A percentile compares a stretch with the other conserved stretches of the same genome.
Conservation (phyloP, 495 filamentous ascomycete genomes). For the Talaromyces proteolyticus region DNA sequence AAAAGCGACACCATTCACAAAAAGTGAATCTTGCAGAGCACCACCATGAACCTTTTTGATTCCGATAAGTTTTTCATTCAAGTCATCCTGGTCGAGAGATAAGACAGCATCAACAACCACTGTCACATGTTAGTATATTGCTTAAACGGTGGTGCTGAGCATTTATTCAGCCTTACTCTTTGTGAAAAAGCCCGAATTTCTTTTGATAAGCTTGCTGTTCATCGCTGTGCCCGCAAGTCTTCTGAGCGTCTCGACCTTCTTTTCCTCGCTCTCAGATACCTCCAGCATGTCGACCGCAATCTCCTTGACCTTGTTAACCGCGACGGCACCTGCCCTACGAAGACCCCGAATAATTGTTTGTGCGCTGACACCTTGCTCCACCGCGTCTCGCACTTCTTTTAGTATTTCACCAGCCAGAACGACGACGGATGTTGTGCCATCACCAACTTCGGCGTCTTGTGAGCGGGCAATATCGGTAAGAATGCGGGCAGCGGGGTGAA, state of each 20-base stretch:
- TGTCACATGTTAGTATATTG: slow-evolving; percentile 24
- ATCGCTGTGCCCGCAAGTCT: slow-evolving; percentile 96
- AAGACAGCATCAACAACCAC: slow-evolving; percentile 98
- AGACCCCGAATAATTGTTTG: slow-evolving; percentile 97
- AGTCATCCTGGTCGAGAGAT: slow-evolving; percentile 93
- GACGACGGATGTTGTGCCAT: slow-evolving; percentile 95
- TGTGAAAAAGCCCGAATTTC: slow-evolving; percentile 94
- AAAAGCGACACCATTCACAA: slow-evolving; percentile 97
- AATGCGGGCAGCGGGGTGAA: slow-evolving; percentile 96
- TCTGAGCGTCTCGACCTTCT: slow-evolving; percentile 81
- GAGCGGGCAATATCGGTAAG: slow-evolving; percentile 97
- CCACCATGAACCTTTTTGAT: slow-evolving; percentile 97
- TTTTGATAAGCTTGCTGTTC: slow-evolving; percentile 98
- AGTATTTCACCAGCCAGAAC: slow-evolving; percentile 94
- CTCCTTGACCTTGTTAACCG: slow-evolving; percentile 98
- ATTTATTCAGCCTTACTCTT: slow-evolving; percentile 62
- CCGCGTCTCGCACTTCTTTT: slow-evolving; percentile 90
- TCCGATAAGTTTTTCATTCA: slow-evolving; percentile 97
- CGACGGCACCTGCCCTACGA: slow-evolving; percentile 81
- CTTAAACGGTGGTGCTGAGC: too few species aligned
- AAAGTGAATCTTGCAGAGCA: slow-evolving; percentile 92
- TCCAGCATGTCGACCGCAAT: slow-evolving; percentile 77
- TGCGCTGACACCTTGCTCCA: slow-evolving; percentile 94
- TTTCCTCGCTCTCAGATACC: slow-evolving; percentile 54
- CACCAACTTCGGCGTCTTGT: slow-evolving; percentile 97